Evolutionary conservation across 768 basidiomycete genomes (phyloP), one percentile per base, ranked within the genome.

Genomic region (button mushroom (Agaricus bisporus)): DNA sequence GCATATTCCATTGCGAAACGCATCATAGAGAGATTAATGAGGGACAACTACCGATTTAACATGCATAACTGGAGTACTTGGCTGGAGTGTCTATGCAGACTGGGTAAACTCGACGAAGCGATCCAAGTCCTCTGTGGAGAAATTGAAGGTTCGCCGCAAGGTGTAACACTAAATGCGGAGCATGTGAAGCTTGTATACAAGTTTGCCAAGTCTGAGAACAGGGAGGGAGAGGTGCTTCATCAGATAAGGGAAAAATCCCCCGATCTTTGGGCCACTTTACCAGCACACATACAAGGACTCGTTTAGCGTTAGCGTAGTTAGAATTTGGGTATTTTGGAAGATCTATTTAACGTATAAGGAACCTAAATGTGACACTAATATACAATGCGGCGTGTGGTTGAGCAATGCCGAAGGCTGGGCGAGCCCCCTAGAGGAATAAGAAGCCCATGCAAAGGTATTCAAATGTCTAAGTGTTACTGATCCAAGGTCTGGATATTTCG

Each of bases 31-130:
- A 80, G 78, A 62, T 72, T 86, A 46, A 66, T 66, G 26, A 72
- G 67, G 48, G 72, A 72, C 43, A 74, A 71, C 20, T 88, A 78
- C 63, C 61, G 57, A 36, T 70, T 88, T 50, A 84, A 86, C 62
- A 60, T 73, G 56, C 78, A 81, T 48, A 86, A 88, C 61, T 93
- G 91, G 89, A 83, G 88, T 54, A 76, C 82, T 0, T 91, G 84
- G 74, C 65, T 97, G 17, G 93, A 97, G 67, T 91, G 87, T 63
- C 76, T 95, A n/a, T 91, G 89, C 61, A 78, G 92, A 20, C 64
- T 82, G 44, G 78, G 81, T 8, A 72, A 74, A 60, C 59, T 91
- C 29, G 77, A 83, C 18, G 85, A 88, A 20, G 94, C 91, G 1
- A 64, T 82, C 41, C 76, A 77, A 62, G 71, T 81, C 15, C 74